Evolutionary conservation across 495 filamentous ascomycete genomes (phyloP).

Genomic region (Trichoderma orchidacearum): DNA sequence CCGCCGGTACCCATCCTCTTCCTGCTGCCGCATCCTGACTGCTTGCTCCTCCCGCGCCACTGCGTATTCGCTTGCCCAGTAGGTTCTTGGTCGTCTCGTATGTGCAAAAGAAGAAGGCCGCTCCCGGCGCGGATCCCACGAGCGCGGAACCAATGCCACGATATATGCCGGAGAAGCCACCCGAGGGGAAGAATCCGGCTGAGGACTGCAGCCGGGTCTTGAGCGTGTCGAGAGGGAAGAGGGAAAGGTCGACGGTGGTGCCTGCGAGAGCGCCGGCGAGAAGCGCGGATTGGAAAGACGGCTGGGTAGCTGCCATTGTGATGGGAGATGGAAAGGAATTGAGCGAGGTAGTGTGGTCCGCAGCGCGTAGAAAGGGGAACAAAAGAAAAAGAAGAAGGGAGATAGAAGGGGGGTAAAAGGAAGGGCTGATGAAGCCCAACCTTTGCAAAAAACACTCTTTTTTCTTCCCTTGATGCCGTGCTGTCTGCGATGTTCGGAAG

Average conservation of each 20-base stretch:
- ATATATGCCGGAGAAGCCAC: constrained; percentile 64
- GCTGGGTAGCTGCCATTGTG: constrained; percentile 7
- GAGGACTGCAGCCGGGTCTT: constrained; percentile 89
- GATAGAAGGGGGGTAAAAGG: neutral
- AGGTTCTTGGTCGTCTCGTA: constrained; percentile 71
- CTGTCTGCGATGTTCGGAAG: too few species aligned
- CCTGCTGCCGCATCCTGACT: neutral
- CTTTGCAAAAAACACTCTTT: neutral
- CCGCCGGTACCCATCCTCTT: constrained; percentile 5
- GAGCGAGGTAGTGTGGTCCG: neutral
- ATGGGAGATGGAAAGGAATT: neutral
- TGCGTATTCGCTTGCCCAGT: constrained; percentile 19
- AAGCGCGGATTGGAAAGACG: constrained; percentile 36
- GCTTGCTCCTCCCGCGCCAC: neutral
- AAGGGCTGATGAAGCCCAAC: neutral
- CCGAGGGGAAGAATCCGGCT: constrained; percentile 60
- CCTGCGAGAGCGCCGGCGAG: constrained; percentile 72
- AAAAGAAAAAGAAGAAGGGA: neutral
- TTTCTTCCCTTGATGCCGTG: too few species aligned
- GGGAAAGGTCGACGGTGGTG: constrained; percentile 78
- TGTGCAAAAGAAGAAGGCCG: constrained; percentile 94
- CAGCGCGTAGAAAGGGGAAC: neutral
- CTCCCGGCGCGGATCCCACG: constrained; percentile 92
- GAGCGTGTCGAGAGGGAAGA: constrained; percentile 84
- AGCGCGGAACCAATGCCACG: constrained; percentile 54